Evolutionary conservation across 768 basidiomycete species (phyloP).

Genomic region (Postia placenta): DNA sequence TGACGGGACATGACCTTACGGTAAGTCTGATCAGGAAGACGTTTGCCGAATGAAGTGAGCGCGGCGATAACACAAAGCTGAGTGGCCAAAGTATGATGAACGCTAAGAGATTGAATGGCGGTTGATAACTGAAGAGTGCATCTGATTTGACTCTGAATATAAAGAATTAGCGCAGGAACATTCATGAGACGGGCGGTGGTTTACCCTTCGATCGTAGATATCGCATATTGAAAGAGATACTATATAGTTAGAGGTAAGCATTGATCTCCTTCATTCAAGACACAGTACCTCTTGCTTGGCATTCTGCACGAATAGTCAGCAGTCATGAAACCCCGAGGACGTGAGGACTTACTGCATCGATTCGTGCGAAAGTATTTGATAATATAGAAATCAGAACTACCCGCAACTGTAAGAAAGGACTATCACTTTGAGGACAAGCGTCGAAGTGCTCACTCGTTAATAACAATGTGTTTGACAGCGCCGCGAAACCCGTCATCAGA

Average conservation of each 20-base stretch:
- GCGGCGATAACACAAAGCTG: slow-evolving; percentile 68
- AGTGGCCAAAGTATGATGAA: slow-evolving; percentile 76
- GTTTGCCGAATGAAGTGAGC: slow-evolving; percentile 75
- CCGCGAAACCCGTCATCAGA: slow-evolving; percentile 76
- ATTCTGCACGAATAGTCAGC: slow-evolving; percentile 30
- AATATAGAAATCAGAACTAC: slow-evolving; percentile 78
- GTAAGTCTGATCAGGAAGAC: slow-evolving; percentile 84
- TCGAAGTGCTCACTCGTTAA: slow-evolving; percentile 58
- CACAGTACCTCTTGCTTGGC: slow-evolving; percentile 46
- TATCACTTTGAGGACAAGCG: slow-evolving; percentile 16
- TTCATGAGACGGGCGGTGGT: slow-evolving; percentile 4
- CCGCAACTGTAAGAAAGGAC: slow-evolving; percentile 22
- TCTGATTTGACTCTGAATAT: slow-evolving; percentile 72
- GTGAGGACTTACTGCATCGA: slow-evolving; percentile 44
- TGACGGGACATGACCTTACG: slow-evolving; percentile 28
- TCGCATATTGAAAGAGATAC: slow-evolving; percentile 84
- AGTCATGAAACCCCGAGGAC: background rate
- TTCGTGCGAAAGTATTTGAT: slow-evolving; percentile 83
- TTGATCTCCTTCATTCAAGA: background rate
- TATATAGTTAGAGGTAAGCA: slow-evolving; percentile 21
- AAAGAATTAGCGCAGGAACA: slow-evolving; percentile 4
- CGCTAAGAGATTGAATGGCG: slow-evolving; percentile 83
- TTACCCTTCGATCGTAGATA: slow-evolving; percentile 85
- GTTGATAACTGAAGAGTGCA: slow-evolving; percentile 87
- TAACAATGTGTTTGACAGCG: slow-evolving; percentile 70